These are phyloP conservation scores for Sporisorium graminicola DNA, from an alignment of 1,284 basidiomycete genomes.

Conservation along the genomic window DNA sequence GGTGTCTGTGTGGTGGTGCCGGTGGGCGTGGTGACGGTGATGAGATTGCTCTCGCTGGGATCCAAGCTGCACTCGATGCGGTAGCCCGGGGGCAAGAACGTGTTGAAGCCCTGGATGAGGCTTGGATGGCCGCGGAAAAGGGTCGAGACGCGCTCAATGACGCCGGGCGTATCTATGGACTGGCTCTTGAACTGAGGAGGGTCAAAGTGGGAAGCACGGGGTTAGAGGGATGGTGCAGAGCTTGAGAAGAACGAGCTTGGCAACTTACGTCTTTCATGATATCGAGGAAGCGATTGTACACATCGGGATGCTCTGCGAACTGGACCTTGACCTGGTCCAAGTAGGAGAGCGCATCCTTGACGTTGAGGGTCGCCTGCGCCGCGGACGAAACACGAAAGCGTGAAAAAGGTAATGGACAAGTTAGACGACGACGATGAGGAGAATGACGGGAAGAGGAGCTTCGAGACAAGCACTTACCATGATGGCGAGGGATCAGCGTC, in stretches of 20 bases:
- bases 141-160: constrained; percentile 94
- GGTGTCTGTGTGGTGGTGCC: constrained; percentile 79
- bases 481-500: constrained; percentile 30
- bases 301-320: constrained; percentile 91
- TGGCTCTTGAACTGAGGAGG: constrained; percentile 66
- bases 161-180: constrained; percentile 93
- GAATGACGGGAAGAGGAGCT: neutral
- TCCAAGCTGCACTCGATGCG: constrained; percentile 86
- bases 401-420: neutral
- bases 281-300: constrained; percentile 96
- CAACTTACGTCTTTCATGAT: constrained; percentile 89
- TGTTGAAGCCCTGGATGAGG: constrained; percentile 99
- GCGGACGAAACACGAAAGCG: too few species aligned
- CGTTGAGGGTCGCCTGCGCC: constrained; percentile 69
- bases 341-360: constrained; percentile 93
- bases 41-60: constrained; percentile 78
- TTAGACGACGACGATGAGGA: neutral
- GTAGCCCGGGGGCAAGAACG: constrained; percentile 95
- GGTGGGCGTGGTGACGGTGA: constrained; percentile 93
- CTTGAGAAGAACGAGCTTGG: neutral
- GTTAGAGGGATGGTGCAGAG: constrained; percentile 1
- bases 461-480: constrained; percentile 23
- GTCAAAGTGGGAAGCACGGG: neutral
- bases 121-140: constrained; percentile 93
- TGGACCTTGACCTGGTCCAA: constrained; percentile 92